These are phyloP conservation scores for Penicillium flavigenum DNA, from an alignment of 495 filamentous ascomycete species.

Conservation along the genomic window DNA sequence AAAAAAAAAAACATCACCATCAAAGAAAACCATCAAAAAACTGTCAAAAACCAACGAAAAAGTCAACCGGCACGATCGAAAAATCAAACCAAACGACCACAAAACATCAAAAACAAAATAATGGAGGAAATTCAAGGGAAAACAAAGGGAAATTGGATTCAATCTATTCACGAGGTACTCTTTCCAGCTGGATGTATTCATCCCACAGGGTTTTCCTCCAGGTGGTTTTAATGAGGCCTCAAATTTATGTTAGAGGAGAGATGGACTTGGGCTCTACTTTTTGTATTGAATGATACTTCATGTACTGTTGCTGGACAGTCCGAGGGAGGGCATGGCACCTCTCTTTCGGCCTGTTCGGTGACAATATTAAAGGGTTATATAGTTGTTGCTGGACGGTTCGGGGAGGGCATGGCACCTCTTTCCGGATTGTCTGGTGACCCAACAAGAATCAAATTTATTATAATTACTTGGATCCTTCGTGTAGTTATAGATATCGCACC, in stretches of 20 bases:
- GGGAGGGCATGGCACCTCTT: constrained; percentile 11
- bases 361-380: neutral
- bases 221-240: constrained; percentile 18
- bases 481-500: neutral
- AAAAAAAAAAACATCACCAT: neutral
- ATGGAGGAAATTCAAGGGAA: neutral
- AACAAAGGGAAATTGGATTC: neutral
- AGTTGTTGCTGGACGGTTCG: neutral
- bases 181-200: constrained; percentile 14
- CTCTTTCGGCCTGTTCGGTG: constrained; percentile 6
- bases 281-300: neutral
- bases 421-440: neutral
- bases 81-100: too few species aligned
- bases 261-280: neutral
- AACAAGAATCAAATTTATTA: neutral
- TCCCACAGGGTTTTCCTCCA: constrained; percentile 8
- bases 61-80: neutral
- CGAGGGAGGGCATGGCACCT: constrained; percentile 11
- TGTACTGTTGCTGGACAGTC: neutral
- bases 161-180: constrained; percentile 11
- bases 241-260: constrained; percentile 1
- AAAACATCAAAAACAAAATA: neutral
- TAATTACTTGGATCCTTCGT: neutral
- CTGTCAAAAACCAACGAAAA: neutral
- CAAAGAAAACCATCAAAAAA: neutral